A percentile compares a stretch with the other conserved stretches of the same genome.
phyloP scores from a whole-genome alignment of 75 land plant species.

The Azolla pinnata region DNA sequence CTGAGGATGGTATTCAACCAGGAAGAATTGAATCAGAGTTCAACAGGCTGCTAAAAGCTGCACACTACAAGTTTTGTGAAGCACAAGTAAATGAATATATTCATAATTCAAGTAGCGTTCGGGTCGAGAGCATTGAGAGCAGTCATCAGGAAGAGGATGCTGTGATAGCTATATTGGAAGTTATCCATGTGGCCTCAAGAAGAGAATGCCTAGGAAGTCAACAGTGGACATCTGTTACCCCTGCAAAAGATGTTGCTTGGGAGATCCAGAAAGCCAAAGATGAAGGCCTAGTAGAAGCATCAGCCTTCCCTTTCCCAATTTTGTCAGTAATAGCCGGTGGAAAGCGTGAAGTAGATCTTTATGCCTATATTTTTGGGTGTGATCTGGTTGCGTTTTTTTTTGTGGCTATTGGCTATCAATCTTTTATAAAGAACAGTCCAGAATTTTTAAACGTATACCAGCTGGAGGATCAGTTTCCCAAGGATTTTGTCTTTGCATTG shows the following conservation, averaged over 20 bases:
- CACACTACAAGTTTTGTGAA: constrained; percentile 24
- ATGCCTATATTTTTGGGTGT: constrained; percentile 88
- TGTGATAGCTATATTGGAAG: constrained; percentile 87
- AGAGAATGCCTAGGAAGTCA: constrained; percentile 29
- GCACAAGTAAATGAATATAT: constrained; percentile 28
- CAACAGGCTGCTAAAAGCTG: constrained; percentile 52
- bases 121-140: constrained; percentile 91
- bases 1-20: constrained; percentile 93
- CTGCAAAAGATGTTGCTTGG: constrained; percentile 86
- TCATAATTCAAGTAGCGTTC: constrained; percentile 48
- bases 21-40: constrained; percentile 84
- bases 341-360: constrained; percentile 82
- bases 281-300: constrained; percentile 42
- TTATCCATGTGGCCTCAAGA: constrained; percentile 69
- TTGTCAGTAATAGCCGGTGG: constrained; percentile 91
- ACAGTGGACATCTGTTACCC: constrained; percentile 61
- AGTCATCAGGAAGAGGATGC: constrained; percentile 47
- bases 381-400: constrained; percentile 78
- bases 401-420: constrained; percentile 85
- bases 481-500: constrained; percentile 79
- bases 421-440: constrained; percentile 62
- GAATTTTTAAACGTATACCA: constrained; percentile 78
- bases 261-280: constrained; percentile 55
- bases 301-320: constrained; percentile 72
- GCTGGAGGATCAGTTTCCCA: constrained; percentile 95